Percentiles rank a stretch among this genome's conserved stretches.
phyloP scores from a whole-genome alignment of 352 stramenopile genomes.

The Phytophthora citrophthora region DNA sequence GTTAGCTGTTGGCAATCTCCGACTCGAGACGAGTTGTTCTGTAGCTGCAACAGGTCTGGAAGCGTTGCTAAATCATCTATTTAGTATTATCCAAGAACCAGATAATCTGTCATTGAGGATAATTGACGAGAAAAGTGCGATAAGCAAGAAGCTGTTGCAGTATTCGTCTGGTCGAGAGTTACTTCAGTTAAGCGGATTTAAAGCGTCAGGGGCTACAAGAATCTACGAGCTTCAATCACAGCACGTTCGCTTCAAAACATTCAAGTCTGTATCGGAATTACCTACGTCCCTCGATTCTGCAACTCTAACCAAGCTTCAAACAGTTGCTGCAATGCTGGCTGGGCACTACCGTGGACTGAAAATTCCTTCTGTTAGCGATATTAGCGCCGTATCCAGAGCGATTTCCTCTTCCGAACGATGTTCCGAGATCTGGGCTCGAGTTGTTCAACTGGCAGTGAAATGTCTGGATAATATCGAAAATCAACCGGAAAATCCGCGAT shows the following conservation, averaged over 20 bases:
- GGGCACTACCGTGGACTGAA: slow-evolving; percentile 57
- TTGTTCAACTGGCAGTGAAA: slow-evolving; percentile 50
- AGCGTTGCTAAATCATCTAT: slow-evolving; percentile 33
- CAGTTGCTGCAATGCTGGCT: slow-evolving; percentile 43
- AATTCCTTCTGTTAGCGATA: slow-evolving; percentile 50
- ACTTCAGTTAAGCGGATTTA: slow-evolving; percentile 48
- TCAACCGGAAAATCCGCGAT: slow-evolving; percentile 53
- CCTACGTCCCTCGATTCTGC: slow-evolving; percentile 28
- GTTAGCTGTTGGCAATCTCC: slow-evolving; percentile 43
- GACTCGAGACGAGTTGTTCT: slow-evolving; percentile 30
- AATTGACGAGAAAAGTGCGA: slow-evolving; percentile 26
- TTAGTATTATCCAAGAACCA: slow-evolving; percentile 52
- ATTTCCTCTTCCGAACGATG: slow-evolving; percentile 23
- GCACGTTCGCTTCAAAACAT: slow-evolving; percentile 54
- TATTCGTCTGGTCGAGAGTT: slow-evolving; percentile 39
- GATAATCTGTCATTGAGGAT: slow-evolving; percentile 41
- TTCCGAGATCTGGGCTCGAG: slow-evolving; percentile 34
- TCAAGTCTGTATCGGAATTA: slow-evolving; percentile 10
- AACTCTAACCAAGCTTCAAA: slow-evolving; percentile 43
- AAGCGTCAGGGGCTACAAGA: slow-evolving; percentile 1
- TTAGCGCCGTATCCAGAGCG: slow-evolving; percentile 56
- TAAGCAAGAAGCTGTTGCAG: slow-evolving; percentile 33
- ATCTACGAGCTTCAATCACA: slow-evolving; percentile 43
- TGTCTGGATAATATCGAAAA: slow-evolving; percentile 63
- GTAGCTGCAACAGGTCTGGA: slow-evolving; percentile 36